These are phyloP conservation scores for Saccharomycopsis sp. DNA, from an alignment of 805 yeast species.

Conservation along the genomic window DNA sequence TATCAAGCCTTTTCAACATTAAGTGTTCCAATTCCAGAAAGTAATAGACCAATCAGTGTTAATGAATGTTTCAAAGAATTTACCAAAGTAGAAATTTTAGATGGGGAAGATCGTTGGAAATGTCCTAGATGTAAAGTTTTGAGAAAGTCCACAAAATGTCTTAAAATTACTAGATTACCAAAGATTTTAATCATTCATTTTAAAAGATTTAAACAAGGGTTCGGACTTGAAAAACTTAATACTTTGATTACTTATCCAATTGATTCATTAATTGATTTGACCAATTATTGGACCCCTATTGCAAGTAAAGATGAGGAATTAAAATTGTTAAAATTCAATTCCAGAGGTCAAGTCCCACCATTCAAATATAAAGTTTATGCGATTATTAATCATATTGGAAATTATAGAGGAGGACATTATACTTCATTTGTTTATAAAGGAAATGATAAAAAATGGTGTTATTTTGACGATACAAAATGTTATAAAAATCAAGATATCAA, in stretches of 20 bases:
- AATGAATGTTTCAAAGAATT: constrained; percentile 69
- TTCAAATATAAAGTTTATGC: constrained; percentile 69
- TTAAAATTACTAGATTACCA: constrained; percentile 71
- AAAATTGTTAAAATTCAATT: constrained; percentile 39
- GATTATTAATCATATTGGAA: constrained; percentile 79
- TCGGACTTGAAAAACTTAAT: constrained; percentile 48
- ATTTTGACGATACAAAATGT: constrained; percentile 73
- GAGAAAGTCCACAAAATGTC: constrained; percentile 54
- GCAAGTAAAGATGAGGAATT: constrained; percentile 32
- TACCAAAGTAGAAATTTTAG: constrained; percentile 62
- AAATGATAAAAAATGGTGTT: constrained; percentile 55
- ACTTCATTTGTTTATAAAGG: constrained; percentile 71
- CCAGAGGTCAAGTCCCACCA: constrained; percentile 73
- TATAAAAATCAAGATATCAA: constrained; percentile 36
- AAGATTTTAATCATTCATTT: constrained; percentile 71
- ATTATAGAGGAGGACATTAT: constrained; percentile 79
- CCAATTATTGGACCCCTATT: constrained; percentile 59
- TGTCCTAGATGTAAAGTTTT: constrained; percentile 67
- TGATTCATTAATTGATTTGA: constrained; percentile 32
- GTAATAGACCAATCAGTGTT: constrained; percentile 26
- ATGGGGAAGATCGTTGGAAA: constrained; percentile 73
- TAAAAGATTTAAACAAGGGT: constrained; percentile 55
- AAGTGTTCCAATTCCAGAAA: constrained; percentile 65
- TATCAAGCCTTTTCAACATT: constrained; percentile 74
- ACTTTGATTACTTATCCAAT: constrained; percentile 61